Evolutionary conservation across 2,329 filamentous ascomycete genomes (phyloP).

Genomic region (Aspergillus brasiliensis): DNA sequence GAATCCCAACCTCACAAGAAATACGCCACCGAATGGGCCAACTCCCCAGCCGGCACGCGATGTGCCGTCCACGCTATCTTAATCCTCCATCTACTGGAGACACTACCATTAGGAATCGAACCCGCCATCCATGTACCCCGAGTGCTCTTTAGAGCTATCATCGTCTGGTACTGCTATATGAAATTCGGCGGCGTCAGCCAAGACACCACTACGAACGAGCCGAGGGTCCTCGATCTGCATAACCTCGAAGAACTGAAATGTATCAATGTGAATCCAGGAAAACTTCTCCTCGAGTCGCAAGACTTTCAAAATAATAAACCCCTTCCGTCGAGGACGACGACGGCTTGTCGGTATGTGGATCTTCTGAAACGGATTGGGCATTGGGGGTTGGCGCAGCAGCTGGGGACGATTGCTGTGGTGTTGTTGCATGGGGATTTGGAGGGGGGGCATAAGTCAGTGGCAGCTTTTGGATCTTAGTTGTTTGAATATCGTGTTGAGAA

Average conservation of each 20-base stretch:
- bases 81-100: constrained; percentile 26
- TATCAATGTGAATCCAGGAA: neutral
- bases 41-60: constrained; percentile 22
- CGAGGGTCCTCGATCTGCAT: neutral
- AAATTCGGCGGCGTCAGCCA: neutral
- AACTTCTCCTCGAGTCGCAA: neutral
- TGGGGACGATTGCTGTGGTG: neutral
- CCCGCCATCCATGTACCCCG: constrained; percentile 30
- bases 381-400: constrained; percentile 1
- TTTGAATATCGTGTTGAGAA: too few species aligned
- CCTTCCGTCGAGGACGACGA: neutral
- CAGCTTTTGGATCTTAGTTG: too few species aligned
- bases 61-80: constrained; percentile 26
- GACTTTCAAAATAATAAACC: neutral
- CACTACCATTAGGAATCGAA: constrained; percentile 23
- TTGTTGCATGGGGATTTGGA: neutral
- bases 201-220: neutral
- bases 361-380: constrained; percentile 1
- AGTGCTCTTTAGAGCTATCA: constrained; percentile 23
- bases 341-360: neutral
- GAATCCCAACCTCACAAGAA: constrained; percentile 17
- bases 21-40: constrained; percentile 25
- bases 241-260: neutral
- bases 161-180: constrained; percentile 28
- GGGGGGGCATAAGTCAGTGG: too few species aligned